These are phyloP conservation scores for Helotiales sp. DNA, from an alignment of 2,329 filamentous ascomycete genomes.

Conservation along the genomic window DNA sequence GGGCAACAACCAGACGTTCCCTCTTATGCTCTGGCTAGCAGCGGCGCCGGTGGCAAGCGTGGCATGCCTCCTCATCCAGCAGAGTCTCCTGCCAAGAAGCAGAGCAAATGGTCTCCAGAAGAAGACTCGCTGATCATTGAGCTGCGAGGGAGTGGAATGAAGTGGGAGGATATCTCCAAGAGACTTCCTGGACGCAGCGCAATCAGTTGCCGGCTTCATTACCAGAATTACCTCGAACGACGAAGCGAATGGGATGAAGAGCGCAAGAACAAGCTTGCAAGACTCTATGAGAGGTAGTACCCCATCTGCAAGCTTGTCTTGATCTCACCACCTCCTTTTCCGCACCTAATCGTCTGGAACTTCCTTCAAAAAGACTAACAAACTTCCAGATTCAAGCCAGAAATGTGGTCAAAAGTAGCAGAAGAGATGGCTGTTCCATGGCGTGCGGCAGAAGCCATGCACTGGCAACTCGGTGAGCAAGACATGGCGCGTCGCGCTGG, in stretches of 20 bases:
- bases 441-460: conserved; percentile 96
- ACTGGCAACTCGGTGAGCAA: conserved; percentile 91
- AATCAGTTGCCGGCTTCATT: conserved; percentile 91
- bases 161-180: conserved; percentile 98
- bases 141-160: conserved; percentile 87
- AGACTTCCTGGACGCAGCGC: conserved; percentile 85
- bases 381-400: conserved; percentile 77
- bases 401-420: conserved; percentile 97
- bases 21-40: conserved; percentile 26
- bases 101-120: conserved; percentile 94
- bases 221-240: conserved; percentile 95
- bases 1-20: conserved; percentile 23
- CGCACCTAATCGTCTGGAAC: not conserved
- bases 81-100: conserved; percentile 81
- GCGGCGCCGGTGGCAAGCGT: conserved; percentile 43
- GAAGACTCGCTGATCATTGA: conserved; percentile 95
- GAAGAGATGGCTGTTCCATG: conserved; percentile 95
- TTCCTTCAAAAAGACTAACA: conserved; percentile 16
- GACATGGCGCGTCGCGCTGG: conserved; percentile 94
- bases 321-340: not conserved
- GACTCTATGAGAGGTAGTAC: conserved; percentile 88
- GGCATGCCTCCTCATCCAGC: conserved; percentile 54
- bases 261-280: conserved; percentile 92
- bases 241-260: conserved; percentile 96
- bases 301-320: not conserved